Evolutionary conservation across 1,284 basidiomycete species (phyloP), one percentile per base, ranked within the genome.

Genomic region (Ustilago vetiveriae): DNA sequence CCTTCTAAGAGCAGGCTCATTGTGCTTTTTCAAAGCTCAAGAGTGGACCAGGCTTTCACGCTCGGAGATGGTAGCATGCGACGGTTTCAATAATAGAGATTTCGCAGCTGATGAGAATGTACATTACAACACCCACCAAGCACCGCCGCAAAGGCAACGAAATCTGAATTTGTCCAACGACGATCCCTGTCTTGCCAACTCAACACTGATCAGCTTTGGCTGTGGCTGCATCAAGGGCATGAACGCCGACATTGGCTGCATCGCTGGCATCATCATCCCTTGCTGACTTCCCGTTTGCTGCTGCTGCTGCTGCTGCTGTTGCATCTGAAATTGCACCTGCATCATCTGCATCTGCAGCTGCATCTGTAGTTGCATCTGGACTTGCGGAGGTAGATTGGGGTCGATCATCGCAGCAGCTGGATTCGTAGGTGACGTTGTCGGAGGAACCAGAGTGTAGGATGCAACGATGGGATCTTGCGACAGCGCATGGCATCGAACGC

Each of bases 101-200:
- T 30, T 17, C 22, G 14, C 16, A 26, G 23, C 10, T 10, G 1
- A 7, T n/a, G 19, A 26, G 3, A 21, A 5, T 3, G 38, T 38
- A 6, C 24, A 33, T 43, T 47, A 69, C 37, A 69, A 35, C 6
- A 57, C 56, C 67, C 67, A 70, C 67, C 67, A 70, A 24, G 17
- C 7, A 0, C 67, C 67, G 13, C 67, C 67, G 43, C 67, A 70
- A 6, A 70, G 30, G 50, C 67, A 70, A 19, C 2, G n/a, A 24
- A 27, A 48, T 21, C 45, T 56, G 33, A 62, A 67, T 6, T 17
- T 17, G 6, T 13, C 45, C 41, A 3, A 16, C 36, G 22, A 14
- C 26, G 8, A 19, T 22, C 1, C 13, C 21, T 22, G 35, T 14
- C 10, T 6, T 7, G 11, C 22, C 17, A 48, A 39, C 9, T 64